Percentiles rank a stretch among this genome's conserved stretches.
Conservation (phyloP, 1,284 basidiomycete genomes). For the Tremellales sp. region DNA sequence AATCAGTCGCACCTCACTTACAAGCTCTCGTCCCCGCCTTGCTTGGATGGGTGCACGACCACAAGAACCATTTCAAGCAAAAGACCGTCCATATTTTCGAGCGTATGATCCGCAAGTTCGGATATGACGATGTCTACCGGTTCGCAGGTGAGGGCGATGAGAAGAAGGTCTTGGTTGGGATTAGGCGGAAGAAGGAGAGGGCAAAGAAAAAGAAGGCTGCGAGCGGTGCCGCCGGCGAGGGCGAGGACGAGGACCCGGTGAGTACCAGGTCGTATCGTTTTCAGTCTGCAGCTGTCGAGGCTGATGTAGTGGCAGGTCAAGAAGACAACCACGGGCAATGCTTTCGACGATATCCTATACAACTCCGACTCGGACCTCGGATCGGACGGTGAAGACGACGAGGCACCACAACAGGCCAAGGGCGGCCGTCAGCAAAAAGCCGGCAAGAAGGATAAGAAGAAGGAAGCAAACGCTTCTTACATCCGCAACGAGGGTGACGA, state of each 20-base stretch:
- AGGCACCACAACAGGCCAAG: slow-evolving; percentile 8
- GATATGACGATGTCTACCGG: slow-evolving; percentile 69
- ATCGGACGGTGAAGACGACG: slow-evolving; percentile 62
- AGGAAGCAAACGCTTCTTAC: slow-evolving; percentile 44
- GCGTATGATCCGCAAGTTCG: slow-evolving; percentile 86
- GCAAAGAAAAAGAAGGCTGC: slow-evolving; percentile 71
- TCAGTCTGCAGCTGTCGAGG: background rate
- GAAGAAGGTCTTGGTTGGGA: slow-evolving; percentile 77
- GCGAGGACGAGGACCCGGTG: slow-evolving; percentile 56
- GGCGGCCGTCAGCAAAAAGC: slow-evolving; percentile 5
- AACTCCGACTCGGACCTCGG: slow-evolving; percentile 84
- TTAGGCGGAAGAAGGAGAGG: slow-evolving; percentile 86
- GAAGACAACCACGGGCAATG: slow-evolving; percentile 61
- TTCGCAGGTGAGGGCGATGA: slow-evolving; percentile 62
- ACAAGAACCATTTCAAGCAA: slow-evolving; percentile 97
- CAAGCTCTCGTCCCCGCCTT: slow-evolving; percentile 76
- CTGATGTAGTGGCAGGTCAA: slow-evolving; percentile 4
- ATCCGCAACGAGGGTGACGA: slow-evolving; percentile 87
- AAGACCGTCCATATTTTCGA: slow-evolving; percentile 98
- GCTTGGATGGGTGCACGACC: slow-evolving; percentile 89
- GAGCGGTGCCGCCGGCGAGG: slow-evolving; percentile 53
- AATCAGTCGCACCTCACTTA: slow-evolving; percentile 71
- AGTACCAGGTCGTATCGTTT: slow-evolving; percentile 1
- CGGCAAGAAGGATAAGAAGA: slow-evolving; percentile 18
- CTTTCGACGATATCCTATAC: slow-evolving; percentile 92